These are phyloP conservation scores for Zarea fungicola DNA, from an alignment of 2,329 filamentous ascomycete genomes.

Conservation along the genomic window DNA sequence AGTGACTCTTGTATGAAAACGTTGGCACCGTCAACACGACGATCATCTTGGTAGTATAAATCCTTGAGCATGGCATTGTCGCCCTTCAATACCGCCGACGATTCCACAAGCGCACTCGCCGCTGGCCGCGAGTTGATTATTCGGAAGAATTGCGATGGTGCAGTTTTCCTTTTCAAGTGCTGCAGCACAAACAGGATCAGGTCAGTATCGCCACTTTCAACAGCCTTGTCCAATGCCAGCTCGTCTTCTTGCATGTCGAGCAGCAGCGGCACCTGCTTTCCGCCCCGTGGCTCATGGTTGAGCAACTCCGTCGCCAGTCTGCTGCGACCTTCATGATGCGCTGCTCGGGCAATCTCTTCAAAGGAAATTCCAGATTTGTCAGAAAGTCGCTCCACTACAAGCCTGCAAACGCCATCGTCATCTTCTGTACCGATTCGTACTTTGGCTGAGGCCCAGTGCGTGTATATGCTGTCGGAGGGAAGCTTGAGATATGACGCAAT, in stretches of 20 bases:
- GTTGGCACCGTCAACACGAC: slow-evolving; percentile 79
- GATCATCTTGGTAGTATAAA: slow-evolving; percentile 94
- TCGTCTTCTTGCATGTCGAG: slow-evolving; percentile 95
- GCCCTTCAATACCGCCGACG: slow-evolving; percentile 61
- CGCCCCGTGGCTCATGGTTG: slow-evolving; percentile 88
- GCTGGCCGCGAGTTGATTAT: slow-evolving; percentile 80
- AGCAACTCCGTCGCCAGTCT: slow-evolving; percentile 86
- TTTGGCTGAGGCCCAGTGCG: slow-evolving; percentile 95
- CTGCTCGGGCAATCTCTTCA: slow-evolving; percentile 85
- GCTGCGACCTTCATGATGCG: slow-evolving; percentile 86
- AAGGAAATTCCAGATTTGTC: slow-evolving; percentile 93
- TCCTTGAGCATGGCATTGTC: slow-evolving; percentile 87
- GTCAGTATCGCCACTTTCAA: slow-evolving; percentile 92
- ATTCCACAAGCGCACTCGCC: slow-evolving; percentile 84
- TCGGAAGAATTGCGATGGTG: slow-evolving; percentile 86
- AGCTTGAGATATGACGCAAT: slow-evolving; percentile 83
- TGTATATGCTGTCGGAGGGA: slow-evolving; percentile 84
- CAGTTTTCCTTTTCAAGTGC: slow-evolving; percentile 83
- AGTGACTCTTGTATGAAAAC: slow-evolving; percentile 84
- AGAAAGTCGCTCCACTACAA: slow-evolving; percentile 80
- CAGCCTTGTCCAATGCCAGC: slow-evolving; percentile 90
- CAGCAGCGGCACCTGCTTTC: slow-evolving; percentile 91
- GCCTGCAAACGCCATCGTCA: slow-evolving; percentile 78
- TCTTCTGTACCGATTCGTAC: slow-evolving; percentile 79
- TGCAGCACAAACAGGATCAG: slow-evolving; percentile 85